These are phyloP conservation scores for Botrytis squamosa DNA, from an alignment of 2,329 filamentous ascomycete species.

Conservation along the genomic window DNA sequence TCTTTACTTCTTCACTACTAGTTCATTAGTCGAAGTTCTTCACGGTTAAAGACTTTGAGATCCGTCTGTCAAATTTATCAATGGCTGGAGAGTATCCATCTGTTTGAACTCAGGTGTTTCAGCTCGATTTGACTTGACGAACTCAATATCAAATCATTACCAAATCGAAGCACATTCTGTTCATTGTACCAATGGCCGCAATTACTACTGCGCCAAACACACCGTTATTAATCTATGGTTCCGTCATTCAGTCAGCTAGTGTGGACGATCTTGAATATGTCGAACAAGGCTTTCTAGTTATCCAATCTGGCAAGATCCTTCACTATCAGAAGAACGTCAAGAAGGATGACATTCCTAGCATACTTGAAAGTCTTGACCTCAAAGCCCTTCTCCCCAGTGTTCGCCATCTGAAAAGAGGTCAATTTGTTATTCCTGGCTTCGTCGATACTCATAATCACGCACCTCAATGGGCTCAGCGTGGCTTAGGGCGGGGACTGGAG, in stretches of 20 bases:
- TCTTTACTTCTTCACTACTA: neutral
- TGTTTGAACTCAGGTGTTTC: neutral
- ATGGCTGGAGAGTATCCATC: neutral
- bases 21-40: neutral
- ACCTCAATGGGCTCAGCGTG: constrained; percentile 52
- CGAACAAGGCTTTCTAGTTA: constrained; percentile 20
- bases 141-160: neutral
- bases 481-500: constrained; percentile 31
- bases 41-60: neutral
- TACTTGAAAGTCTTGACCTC: constrained; percentile 7
- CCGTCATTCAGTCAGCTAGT: constrained; percentile 23
- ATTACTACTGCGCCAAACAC: constrained; percentile 9
- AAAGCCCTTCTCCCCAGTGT: constrained; percentile 1
- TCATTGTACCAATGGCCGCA: constrained; percentile 1
- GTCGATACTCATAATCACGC: constrained; percentile 70
- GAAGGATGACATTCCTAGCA: neutral
- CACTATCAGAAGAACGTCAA: constrained; percentile 12
- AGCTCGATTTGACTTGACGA: neutral
- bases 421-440: constrained; percentile 58
- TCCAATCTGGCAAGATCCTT: constrained; percentile 20
- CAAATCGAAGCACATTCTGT: neutral
- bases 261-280: constrained; percentile 19
- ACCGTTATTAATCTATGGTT: constrained; percentile 19
- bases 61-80: neutral
- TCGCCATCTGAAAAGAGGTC: constrained; percentile 18